Evolutionary conservation across 352 stramenopile genomes (phyloP), one percentile per base, ranked within the genome.

Genomic region (Blastocystis sp.): DNA sequence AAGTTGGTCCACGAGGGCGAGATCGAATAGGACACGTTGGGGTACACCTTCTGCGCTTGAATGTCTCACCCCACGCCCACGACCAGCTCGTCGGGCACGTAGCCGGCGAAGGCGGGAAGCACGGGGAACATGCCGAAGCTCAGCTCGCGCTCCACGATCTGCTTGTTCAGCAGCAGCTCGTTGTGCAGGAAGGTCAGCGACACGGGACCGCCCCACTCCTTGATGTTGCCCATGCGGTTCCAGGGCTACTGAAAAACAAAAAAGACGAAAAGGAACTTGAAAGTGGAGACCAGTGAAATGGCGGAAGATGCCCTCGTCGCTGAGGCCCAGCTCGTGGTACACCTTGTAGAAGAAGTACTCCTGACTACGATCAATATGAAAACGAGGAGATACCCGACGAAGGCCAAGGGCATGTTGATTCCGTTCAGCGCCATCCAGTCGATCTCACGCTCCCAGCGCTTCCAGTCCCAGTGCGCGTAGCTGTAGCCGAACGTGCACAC

Each of bases 351-450:
- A 96, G 64, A 95, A 92, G 65, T 94, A 94, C 82, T 96, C 93
- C 52, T 78, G 68, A 78, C 68, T 78, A 45, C 24, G 52, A 19
- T 9, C 11, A 10, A 78, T 9, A 17, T 17, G 24, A 68, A 7
- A 68, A 10, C 7, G 52, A 48, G n/a, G 48, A 87, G 48, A 87
- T 96, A 93, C 3, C 94, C 94, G 0, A 93, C 94, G 90, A 95
- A 94, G 10, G 94, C 93, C 79, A 97, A 78, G 9, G 94, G 92
- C 90, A 95, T 94, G 89, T 97, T 97, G 91, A 97, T 94, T 7
- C 92, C 94, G 65, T 94, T 95, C n/a, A 97, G 89, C n/a, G 93
- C 93, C 92, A 96, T 95, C 93, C 94, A 96, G 91, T 97, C 94
- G 80, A 97, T 93, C 89, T 96, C 93, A 1, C 90, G 90, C 89